A percentile compares a stretch with the other conserved stretches of the same genome.
Evolutionary conservation across 345 rosid species (phyloP).

Genomic region (Brassica rapa): DNA sequence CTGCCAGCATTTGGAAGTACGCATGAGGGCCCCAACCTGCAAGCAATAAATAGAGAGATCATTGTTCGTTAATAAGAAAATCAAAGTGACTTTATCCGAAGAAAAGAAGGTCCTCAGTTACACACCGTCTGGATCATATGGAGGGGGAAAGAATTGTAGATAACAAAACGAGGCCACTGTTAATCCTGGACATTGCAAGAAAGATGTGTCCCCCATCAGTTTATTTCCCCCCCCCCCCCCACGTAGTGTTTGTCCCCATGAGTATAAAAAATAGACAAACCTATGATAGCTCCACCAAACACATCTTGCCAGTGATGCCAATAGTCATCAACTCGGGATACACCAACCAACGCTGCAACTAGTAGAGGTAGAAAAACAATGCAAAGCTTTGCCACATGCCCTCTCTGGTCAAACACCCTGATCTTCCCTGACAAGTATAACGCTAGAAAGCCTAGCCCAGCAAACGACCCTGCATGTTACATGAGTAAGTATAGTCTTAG

Average conservation of each 20-base stretch:
- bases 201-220: slow-evolving; percentile 14
- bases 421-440: slow-evolving; percentile 80
- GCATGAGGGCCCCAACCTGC: slow-evolving; percentile 99
- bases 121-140: slow-evolving; percentile 65
- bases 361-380: slow-evolving; percentile 70
- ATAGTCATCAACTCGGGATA: slow-evolving; percentile 93
- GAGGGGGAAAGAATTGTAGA: slow-evolving; percentile 80
- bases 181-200: slow-evolving; percentile 48
- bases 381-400: slow-evolving; percentile 93
- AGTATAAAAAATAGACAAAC: slow-evolving; percentile 37
- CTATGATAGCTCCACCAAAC: slow-evolving; percentile 82
- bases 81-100: neutral
- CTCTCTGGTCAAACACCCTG: slow-evolving; percentile 70
- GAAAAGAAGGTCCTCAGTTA: slow-evolving; percentile 9
- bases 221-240: neutral
- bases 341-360: slow-evolving; percentile 73
- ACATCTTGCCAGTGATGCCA: slow-evolving; percentile 99
- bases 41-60: slow-evolving; percentile 14
- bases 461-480: slow-evolving; percentile 79
- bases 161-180: slow-evolving; percentile 66
- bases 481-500: slow-evolving; percentile 1
- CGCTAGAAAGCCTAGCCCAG: slow-evolving; percentile 78
- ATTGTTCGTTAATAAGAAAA: neutral
- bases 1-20: slow-evolving; percentile 82
- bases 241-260: neutral